These are phyloP conservation scores for Acacia concinna DNA, from an alignment of 331 rosid genomes.

Conservation along the genomic window DNA sequence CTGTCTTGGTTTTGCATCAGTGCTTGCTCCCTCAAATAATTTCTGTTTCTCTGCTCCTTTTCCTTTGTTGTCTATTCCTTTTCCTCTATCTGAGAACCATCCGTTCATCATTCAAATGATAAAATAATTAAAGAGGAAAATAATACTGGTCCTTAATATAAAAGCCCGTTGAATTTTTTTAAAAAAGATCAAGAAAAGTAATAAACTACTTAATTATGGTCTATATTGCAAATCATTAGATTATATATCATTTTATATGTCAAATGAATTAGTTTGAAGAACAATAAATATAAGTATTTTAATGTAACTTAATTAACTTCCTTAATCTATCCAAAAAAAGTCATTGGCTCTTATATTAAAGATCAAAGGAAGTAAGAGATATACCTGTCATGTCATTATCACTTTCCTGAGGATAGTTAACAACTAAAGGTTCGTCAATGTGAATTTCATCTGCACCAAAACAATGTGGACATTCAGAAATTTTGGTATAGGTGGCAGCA, in stretches of 20 bases:
- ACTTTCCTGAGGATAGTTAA: constrained; percentile 38
- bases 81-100: constrained; percentile 51
- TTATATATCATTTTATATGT: too few species aligned
- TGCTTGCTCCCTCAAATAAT: constrained; percentile 55
- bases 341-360: too few species aligned
- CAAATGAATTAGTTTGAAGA: too few species aligned
- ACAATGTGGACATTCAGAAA: constrained; percentile 30
- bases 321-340: too few species aligned
- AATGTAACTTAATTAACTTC: too few species aligned
- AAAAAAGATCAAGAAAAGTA: too few species aligned
- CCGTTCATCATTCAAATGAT: constrained; percentile 28
- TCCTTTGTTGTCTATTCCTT: constrained; percentile 51
- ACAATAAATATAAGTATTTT: too few species aligned
- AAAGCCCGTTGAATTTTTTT: too few species aligned
- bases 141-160: background rate
- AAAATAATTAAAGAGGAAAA: constrained; percentile 24
- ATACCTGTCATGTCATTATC: constrained; percentile 59
- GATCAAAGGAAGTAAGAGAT: background rate
- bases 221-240: too few species aligned
- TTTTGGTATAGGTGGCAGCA: constrained; percentile 6
- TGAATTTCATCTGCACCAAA: constrained; percentile 65
- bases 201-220: too few species aligned
- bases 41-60: constrained; percentile 58
- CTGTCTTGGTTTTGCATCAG: constrained; percentile 50
- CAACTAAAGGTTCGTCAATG: constrained; percentile 52